phyloP scores from a whole-genome alignment of 177 flowering plant genomes.

The Tripterygium wilfordii region DNA sequence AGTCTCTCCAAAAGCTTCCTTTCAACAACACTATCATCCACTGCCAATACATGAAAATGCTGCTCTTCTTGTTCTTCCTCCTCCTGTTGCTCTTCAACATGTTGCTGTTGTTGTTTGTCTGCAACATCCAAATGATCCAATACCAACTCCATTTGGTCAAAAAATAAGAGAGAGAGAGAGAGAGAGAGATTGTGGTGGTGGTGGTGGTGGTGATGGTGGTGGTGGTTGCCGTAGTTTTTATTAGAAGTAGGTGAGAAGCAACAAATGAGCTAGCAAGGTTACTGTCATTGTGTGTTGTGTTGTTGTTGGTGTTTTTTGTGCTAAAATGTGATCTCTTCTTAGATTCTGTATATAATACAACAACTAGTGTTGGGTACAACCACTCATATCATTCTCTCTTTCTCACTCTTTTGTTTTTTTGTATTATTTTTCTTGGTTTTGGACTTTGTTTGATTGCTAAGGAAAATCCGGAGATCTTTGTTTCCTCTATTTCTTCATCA shows the following conservation, averaged over 20 bases:
- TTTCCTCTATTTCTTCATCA: constrained; percentile 14
- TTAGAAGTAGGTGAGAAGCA: constrained; percentile 22
- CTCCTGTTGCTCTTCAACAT: too few relatives aligned
- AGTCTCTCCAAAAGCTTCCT: constrained; percentile 56
- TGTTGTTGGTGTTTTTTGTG: constrained; percentile 2
- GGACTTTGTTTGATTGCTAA: constrained; percentile 23
- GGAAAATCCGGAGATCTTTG: constrained; percentile 12
- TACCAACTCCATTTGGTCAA: constrained; percentile 8
- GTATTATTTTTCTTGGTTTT: background rate
- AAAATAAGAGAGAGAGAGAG: constrained; percentile 2
- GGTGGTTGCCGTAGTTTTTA: constrained; percentile 11
- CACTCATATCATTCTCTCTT: constrained; percentile 19
- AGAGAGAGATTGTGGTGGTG: constrained; percentile 8
- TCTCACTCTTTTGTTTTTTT: constrained; percentile 2
- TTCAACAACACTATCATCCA: constrained; percentile 50
- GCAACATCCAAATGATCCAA: constrained; percentile 1
- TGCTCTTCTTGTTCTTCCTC: background rate
- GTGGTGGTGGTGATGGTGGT: background rate
- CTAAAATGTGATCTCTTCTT: constrained; percentile 21
- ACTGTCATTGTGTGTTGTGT: constrained; percentile 5
- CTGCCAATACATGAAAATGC: constrained; percentile 56
- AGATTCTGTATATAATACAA: constrained; percentile 27
- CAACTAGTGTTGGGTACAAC: constrained; percentile 29
- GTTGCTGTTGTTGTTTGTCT: background rate
- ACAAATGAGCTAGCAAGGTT: background rate